Percentiles rank a stretch among this genome's conserved stretches.
Evolutionary conservation across 176 grass and related monocot genomes (phyloP).

Genomic region (Phoenix dactylifera): DNA sequence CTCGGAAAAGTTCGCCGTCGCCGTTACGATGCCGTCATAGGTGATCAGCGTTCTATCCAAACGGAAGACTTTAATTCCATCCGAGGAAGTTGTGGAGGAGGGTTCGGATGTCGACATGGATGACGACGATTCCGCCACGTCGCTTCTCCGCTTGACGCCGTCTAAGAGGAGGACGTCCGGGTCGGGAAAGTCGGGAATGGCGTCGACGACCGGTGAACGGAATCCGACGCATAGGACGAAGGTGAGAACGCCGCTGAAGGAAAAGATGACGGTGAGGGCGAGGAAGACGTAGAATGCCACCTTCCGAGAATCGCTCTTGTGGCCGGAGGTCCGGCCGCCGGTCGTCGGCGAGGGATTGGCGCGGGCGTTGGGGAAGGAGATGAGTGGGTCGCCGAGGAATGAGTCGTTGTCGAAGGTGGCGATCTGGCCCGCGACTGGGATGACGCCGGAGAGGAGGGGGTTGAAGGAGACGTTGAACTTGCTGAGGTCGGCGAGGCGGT

Average conservation of each 20-base stretch:
- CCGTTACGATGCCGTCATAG: constrained; percentile 62
- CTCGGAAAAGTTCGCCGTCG: constrained; percentile 64
- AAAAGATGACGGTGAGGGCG: constrained; percentile 33
- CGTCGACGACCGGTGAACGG: constrained; percentile 23
- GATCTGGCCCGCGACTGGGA: constrained; percentile 37
- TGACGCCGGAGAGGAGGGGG: constrained; percentile 40
- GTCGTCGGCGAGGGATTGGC: background rate
- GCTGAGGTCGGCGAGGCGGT: constrained; percentile 33
- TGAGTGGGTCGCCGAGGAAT: constrained; percentile 66
- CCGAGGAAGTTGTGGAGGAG: background rate
- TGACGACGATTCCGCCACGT: constrained; percentile 17
- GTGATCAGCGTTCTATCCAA: constrained; percentile 60
- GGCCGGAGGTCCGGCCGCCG: background rate
- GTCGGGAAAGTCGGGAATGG: constrained; percentile 29
- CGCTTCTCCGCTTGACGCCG: constrained; percentile 21
- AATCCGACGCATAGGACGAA: constrained; percentile 17
- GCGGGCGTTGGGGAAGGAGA: constrained; percentile 3
- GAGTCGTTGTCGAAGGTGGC: constrained; percentile 56
- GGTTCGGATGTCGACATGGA: constrained; percentile 5
- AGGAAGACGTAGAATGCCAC: constrained; percentile 36
- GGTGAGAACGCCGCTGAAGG: constrained; percentile 23
- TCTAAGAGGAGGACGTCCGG: constrained; percentile 16
- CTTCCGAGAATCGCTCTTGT: background rate
- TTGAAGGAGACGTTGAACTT: constrained; percentile 89
- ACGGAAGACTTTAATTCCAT: constrained; percentile 52